These are phyloP conservation scores for Boeremia exigua DNA, from an alignment of 2,329 filamentous ascomycete genomes.

Conservation along the genomic window DNA sequence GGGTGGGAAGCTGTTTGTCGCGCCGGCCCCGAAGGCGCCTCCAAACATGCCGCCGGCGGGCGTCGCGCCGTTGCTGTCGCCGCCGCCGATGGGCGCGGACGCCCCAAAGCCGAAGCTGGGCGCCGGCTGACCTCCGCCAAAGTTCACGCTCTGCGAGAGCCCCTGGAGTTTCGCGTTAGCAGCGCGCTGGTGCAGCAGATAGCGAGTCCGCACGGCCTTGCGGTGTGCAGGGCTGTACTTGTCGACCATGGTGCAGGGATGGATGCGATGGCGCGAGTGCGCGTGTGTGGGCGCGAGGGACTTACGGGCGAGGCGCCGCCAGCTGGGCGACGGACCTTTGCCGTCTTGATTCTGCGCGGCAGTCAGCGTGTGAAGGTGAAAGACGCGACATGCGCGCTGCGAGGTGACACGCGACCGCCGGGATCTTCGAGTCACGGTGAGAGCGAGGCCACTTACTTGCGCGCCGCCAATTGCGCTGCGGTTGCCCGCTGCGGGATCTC, in stretches of 20 bases:
- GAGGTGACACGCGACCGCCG: conserved; percentile 1
- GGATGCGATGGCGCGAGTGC: neutral
- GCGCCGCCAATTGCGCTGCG: conserved; percentile 60
- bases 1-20: conserved; percentile 43
- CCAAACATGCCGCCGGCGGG: conserved; percentile 15
- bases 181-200: conserved; percentile 9
- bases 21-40: conserved; percentile 25
- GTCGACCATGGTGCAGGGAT: conserved; percentile 3
- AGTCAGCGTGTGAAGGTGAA: conserved; percentile 22
- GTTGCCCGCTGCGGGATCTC: conserved; percentile 59
- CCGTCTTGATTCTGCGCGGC: conserved; percentile 34
- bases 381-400: neutral
- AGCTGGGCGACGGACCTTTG: conserved; percentile 32
- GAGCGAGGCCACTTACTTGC: conserved; percentile 57
- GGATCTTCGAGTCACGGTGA: neutral
- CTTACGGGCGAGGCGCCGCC: conserved; percentile 36
- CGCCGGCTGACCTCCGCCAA: conserved; percentile 25
- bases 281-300: conserved; percentile 17
- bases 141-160: conserved; percentile 30
- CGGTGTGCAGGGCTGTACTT: conserved; percentile 16
- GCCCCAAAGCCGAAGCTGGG: conserved; percentile 34
- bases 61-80: conserved; percentile 14
- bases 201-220: conserved; percentile 16
- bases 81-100: conserved; percentile 25
- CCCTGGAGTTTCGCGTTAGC: conserved; percentile 32